Percentiles rank a stretch among this genome's conserved stretches.
Evolutionary conservation across 176 grass and related monocot species (phyloP).

Genomic region (Aegilops bicornis): DNA sequence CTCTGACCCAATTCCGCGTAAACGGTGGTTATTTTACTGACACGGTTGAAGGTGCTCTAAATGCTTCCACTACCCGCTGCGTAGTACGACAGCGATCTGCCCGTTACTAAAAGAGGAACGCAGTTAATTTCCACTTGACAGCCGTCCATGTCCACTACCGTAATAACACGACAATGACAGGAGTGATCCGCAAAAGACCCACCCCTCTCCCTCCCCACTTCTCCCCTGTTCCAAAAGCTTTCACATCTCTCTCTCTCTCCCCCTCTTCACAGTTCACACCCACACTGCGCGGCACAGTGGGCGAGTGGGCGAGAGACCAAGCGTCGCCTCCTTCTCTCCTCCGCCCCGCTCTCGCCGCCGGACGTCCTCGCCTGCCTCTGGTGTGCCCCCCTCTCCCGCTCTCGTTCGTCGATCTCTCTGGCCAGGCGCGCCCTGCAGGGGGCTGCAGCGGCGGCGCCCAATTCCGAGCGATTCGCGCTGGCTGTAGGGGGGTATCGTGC

Average conservation of each 20-base stretch:
- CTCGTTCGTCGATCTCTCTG: neutral
- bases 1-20: too few species aligned
- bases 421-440: neutral
- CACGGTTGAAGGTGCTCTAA: too few species aligned
- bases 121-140: neutral
- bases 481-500: neutral
- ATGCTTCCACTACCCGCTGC: neutral
- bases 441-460: neutral
- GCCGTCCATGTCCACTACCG: slow-evolving; percentile 30
- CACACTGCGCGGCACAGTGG: slow-evolving; percentile 34
- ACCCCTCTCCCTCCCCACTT: neutral
- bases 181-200: slow-evolving; percentile 34
- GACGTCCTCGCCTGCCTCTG: neutral
- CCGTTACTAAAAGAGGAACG: neutral
- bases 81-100: neutral
- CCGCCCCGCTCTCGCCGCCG: neutral
- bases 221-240: neutral
- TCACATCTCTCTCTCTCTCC: neutral
- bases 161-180: slow-evolving; percentile 36
- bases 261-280: slow-evolving; percentile 10
- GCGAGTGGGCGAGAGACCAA: slow-evolving; percentile 2
- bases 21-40: too few species aligned
- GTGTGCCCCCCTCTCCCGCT: slow-evolving; percentile 19
- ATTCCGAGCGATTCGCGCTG: neutral
- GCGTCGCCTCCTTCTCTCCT: neutral